These are phyloP conservation scores for Monosporascus sp. DNA, from an alignment of 2,329 filamentous ascomycete species.

Conservation along the genomic window DNA sequence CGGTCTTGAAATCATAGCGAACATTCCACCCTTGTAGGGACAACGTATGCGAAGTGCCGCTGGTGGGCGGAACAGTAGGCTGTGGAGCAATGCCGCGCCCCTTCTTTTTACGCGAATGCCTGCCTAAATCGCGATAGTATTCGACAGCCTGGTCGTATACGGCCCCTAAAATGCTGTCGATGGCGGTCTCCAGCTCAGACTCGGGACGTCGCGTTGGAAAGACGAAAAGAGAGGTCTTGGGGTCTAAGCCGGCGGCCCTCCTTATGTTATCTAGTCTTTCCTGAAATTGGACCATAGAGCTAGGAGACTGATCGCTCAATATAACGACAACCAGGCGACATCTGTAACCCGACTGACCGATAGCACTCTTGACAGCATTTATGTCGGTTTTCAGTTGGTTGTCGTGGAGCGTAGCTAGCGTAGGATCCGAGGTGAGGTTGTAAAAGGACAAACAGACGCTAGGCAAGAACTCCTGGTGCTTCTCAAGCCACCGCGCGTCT, in stretches of 20 bases:
- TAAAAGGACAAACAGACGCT: conserved; percentile 80
- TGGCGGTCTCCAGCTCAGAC: conserved; percentile 67
- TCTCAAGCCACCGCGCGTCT: conserved; percentile 74
- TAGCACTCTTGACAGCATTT: conserved; percentile 63
- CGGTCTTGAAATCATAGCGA: conserved; percentile 91
- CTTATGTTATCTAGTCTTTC: conserved; percentile 76
- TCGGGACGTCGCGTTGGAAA: conserved; percentile 68
- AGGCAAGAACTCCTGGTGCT: conserved; percentile 81
- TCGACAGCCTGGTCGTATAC: conserved; percentile 74
- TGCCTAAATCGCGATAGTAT: conserved; percentile 91
- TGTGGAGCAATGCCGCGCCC: conserved; percentile 71
- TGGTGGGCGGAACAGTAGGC: conserved; percentile 76
- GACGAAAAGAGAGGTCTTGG: conserved; percentile 76
- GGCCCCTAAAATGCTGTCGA: conserved; percentile 64
- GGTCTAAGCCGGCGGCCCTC: conserved; percentile 71
- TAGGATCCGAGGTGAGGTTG: conserved; percentile 64
- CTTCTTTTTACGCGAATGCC: conserved; percentile 84
- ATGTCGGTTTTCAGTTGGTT: conserved; percentile 87
- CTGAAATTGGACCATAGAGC: conserved; percentile 52
- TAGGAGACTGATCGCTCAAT: conserved; percentile 60
- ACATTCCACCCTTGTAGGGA: conserved; percentile 85
- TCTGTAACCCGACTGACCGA: conserved; percentile 68
- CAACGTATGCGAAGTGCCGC: conserved; percentile 79
- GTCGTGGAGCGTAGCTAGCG: conserved; percentile 72
- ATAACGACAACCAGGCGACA: conserved; percentile 72